Percentiles rank a stretch among this genome's conserved stretches.
These are phyloP conservation scores for Simplicillium sp. DNA, from an alignment of 2,329 filamentous ascomycete species.

Conservation along the genomic window DNA sequence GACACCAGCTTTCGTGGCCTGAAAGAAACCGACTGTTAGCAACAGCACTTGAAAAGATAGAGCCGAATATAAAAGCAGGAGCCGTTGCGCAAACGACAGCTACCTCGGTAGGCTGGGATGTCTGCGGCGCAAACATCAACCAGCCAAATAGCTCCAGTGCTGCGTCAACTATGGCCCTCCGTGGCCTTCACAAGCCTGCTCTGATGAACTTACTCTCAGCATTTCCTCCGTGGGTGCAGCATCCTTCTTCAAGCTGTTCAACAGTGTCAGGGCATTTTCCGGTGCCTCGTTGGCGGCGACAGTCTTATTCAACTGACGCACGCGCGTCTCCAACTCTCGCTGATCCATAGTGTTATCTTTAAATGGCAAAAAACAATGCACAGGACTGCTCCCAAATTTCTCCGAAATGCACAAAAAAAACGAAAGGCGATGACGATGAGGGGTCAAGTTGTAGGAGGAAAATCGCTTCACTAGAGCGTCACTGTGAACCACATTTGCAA, in stretches of 20 bases:
- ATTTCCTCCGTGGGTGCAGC: constrained; percentile 82
- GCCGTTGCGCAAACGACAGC: not conserved
- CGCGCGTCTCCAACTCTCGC: constrained; percentile 69
- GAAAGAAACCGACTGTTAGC: constrained; percentile 5
- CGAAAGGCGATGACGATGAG: too few species aligned
- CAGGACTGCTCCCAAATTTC: too few species aligned
- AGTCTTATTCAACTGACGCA: constrained; percentile 74
- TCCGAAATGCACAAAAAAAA: too few species aligned
- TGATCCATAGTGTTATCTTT: constrained; percentile 52
- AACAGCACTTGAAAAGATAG: constrained; percentile 2
- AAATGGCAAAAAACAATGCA: not conserved
- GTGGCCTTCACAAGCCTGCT: not conserved
- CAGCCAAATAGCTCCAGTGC: too few species aligned
- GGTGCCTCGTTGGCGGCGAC: constrained; percentile 65
- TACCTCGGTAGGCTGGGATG: not conserved
- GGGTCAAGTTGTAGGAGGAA: too few species aligned
- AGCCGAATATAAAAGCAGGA: not conserved
- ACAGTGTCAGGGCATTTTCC: constrained; percentile 59
- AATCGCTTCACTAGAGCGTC: too few species aligned
- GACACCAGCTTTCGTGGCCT: constrained; percentile 84
- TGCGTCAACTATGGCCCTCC: too few species aligned
- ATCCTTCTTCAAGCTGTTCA: constrained; percentile 71
- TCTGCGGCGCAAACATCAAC: not conserved
- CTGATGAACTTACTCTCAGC: constrained; percentile 52
- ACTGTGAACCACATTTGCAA: too few species aligned